phyloP scores from a whole-genome alignment of 495 filamentous ascomycete species.

The Podospora appendiculata region DNA sequence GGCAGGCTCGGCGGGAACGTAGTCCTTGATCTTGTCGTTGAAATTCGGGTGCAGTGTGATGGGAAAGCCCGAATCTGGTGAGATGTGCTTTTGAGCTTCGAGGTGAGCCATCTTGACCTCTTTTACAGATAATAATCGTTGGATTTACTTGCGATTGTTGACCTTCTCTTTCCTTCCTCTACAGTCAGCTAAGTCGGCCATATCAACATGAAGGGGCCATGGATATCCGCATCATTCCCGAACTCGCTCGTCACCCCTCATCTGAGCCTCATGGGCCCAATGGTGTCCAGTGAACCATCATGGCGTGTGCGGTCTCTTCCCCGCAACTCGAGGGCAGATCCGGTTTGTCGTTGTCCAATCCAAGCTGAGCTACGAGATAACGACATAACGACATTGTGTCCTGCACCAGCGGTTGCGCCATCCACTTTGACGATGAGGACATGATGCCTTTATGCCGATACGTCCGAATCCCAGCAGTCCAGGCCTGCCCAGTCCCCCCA shows the following conservation, averaged over 20 bases:
- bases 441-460: background rate
- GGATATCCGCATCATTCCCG: too few species aligned
- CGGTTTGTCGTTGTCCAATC: constrained; percentile 1
- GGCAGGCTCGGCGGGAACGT: constrained; percentile 37
- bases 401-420: background rate
- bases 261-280: too few species aligned
- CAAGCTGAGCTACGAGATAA: too few species aligned
- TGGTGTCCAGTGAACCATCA: too few species aligned
- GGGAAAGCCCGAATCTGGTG: constrained; percentile 29
- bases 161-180: too few species aligned
- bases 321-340: background rate
- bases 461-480: background rate
- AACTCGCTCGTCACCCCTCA: too few species aligned
- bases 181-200: too few species aligned
- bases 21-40: constrained; percentile 45
- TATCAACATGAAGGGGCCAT: too few species aligned
- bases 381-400: background rate
- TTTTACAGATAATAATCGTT: background rate
- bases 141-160: too few species aligned
- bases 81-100: constrained; percentile 27
- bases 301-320: background rate
- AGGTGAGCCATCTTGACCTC: constrained; percentile 17
- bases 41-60: constrained; percentile 48
- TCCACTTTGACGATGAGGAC: background rate
- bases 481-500: too few species aligned